Base-by-base conservation (phyloP, 306 rosid genomes). In the Prunus campanulata region DNA sequence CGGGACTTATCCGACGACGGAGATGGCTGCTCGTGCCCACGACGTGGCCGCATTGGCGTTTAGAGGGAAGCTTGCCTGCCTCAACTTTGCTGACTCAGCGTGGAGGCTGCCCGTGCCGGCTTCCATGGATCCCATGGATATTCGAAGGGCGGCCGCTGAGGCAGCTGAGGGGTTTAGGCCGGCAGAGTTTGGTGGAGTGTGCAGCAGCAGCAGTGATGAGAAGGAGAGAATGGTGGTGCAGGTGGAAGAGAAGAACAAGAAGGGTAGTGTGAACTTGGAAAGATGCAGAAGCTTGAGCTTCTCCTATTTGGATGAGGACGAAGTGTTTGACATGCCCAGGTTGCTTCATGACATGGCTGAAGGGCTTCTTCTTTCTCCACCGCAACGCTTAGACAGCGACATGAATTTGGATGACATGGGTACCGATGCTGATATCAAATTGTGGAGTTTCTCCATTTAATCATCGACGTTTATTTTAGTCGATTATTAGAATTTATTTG, bases 1-100 rank as follows among this genome's bases (percentile, higher is more conserved):
- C 2, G 98, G 98, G 15, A 95, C 98, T 0, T 90, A 90, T 66
- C 78, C 86, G 0, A 95, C 91, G 0, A 84, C 97, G 0, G 93
- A 95, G 74, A 95, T 92, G 95, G 97, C 97, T 0, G 98, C 97
- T 0, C 84, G 98, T 0, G 98, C 98, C 0, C 96, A 95, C 14
- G 98, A 95, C 47, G 93, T 95, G 30, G 97, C 98, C 0, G 93
- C 92, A 1, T 80, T 95, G 4, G 84, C 89, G 0, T 79, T 90
- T 2, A 63, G 90, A 0, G 97, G 93, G 0, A 90, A 78, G 62
- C 85, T 84, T 0, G 93, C 93, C 1, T 92, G 98, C 42, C 91
- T 94, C 25, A 94, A 94, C 52, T 94, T 94, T 9, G 95, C 93
- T 0, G 97, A 94, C 83, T 94, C 98, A 0, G 88, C 78, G 0